Conservation (phyloP, 2,329 filamentous ascomycete species). For the Cephalotrichum gorgonifer region DNA sequence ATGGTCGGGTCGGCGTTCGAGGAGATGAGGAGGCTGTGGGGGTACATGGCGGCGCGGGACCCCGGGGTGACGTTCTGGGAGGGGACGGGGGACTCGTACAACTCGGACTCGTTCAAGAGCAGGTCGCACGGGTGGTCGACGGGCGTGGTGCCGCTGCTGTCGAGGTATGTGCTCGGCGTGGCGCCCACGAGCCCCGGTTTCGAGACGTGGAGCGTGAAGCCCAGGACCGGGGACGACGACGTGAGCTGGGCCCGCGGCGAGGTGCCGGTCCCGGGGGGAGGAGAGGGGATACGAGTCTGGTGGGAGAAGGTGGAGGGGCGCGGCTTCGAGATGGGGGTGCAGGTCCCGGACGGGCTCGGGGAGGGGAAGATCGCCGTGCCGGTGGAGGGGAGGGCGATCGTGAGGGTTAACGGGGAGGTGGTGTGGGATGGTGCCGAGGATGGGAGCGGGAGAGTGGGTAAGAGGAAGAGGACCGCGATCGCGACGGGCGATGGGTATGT, state of each 20-base stretch:
- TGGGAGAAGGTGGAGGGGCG: neutral
- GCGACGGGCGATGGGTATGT: neutral
- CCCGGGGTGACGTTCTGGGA: conserved; percentile 39
- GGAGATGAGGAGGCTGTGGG: conserved; percentile 34
- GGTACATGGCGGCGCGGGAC: conserved; percentile 37
- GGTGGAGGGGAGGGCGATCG: neutral
- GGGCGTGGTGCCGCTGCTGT: conserved; percentile 35
- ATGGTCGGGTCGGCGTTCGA: conserved; percentile 27
- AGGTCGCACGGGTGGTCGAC: conserved; percentile 40
- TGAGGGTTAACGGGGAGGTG: conserved; percentile 1
- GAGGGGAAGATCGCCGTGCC: conserved; percentile 2
- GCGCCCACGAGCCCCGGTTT: conserved; percentile 33
- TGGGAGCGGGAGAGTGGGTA: neutral
- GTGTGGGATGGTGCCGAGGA: neutral
- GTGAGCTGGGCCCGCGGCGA: conserved; percentile 31
- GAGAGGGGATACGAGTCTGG: neutral
- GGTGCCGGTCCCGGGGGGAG: conserved; percentile 26
- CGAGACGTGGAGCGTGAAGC: conserved; percentile 26
- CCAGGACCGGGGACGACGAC: conserved; percentile 19
- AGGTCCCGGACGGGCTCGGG: conserved; percentile 1
- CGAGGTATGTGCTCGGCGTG: conserved; percentile 35
- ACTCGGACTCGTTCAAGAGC: conserved; percentile 32
- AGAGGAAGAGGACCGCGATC: neutral
- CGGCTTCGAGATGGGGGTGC: neutral
- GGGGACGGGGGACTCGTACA: conserved; percentile 33